A percentile compares a stretch with the other conserved stretches of the same genome.
Evolutionary conservation across 2,329 filamentous ascomycete species (phyloP).

Genomic region (Calonectria pseudoturangicola): DNA sequence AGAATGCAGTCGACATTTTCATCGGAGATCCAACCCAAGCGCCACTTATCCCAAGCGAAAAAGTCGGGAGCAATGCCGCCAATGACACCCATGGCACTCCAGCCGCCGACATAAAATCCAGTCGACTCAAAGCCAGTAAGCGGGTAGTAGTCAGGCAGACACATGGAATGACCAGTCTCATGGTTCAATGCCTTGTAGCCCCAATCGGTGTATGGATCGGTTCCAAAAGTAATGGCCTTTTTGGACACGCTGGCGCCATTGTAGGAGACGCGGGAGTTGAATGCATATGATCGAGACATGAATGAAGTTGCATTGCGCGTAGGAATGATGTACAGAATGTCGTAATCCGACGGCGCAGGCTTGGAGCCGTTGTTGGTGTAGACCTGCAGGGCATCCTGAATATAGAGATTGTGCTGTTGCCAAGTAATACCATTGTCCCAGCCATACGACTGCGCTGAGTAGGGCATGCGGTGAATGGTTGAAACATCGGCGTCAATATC

Average conservation of each 20-base stretch:
- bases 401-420: slow-evolving; percentile 32
- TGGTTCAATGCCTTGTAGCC: slow-evolving; percentile 60
- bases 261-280: slow-evolving; percentile 38
- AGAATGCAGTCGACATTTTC: slow-evolving; percentile 57
- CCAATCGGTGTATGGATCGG: slow-evolving; percentile 57
- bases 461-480: slow-evolving; percentile 55
- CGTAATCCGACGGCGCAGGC: slow-evolving; percentile 29
- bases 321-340: slow-evolving; percentile 43
- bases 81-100: slow-evolving; percentile 62
- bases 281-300: slow-evolving; percentile 36
- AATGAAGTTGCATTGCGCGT: slow-evolving; percentile 29
- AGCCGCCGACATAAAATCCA: slow-evolving; percentile 59
- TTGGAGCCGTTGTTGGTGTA: slow-evolving; percentile 34
- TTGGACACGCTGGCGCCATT: slow-evolving; percentile 56
- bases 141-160: slow-evolving; percentile 62
- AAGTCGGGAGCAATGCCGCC: slow-evolving; percentile 60
- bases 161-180: slow-evolving; percentile 62
- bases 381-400: slow-evolving; percentile 43
- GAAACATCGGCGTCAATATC: slow-evolving; percentile 50
- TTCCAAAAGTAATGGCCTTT: slow-evolving; percentile 58
- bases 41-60: slow-evolving; percentile 64
- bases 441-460: slow-evolving; percentile 49
- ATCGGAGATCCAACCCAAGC: slow-evolving; percentile 61
- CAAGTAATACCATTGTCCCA: slow-evolving; percentile 35
- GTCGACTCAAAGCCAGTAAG: slow-evolving; percentile 50